Evolutionary conservation across 2,329 filamentous ascomycete species (phyloP).

Genomic region (Cladophialophora yegresii): DNA sequence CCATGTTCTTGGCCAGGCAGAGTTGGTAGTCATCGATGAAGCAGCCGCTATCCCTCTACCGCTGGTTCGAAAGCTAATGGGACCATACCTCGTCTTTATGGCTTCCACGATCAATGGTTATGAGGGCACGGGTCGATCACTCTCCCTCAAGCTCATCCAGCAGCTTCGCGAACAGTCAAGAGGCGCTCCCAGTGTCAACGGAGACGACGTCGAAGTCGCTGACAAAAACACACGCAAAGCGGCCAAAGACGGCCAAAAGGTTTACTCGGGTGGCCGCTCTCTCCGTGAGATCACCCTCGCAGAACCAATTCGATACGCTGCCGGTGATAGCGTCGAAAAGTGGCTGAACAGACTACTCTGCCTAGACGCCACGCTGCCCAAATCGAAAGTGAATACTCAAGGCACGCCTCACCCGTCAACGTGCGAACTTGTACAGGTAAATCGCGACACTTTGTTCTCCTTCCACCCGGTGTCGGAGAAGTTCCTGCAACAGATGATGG

Average conservation of each 20-base stretch:
- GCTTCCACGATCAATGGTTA: conserved; percentile 99
- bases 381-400: conserved; percentile 68
- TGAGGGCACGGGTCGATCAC: conserved; percentile 90
- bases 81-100: conserved; percentile 98
- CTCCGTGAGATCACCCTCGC: conserved; percentile 88
- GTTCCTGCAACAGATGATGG: conserved; percentile 97
- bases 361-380: conserved; percentile 85
- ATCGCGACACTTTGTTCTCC: conserved; percentile 95
- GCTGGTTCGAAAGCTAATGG: conserved; percentile 89
- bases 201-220: conserved; percentile 66
- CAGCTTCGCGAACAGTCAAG: conserved; percentile 92
- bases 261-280: conserved; percentile 68
- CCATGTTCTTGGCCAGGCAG: conserved; percentile 91
- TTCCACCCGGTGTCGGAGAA: conserved; percentile 97
- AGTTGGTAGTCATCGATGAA: conserved; percentile 94
- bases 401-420: conserved; percentile 88
- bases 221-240: conserved; percentile 78
- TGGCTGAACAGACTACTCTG: conserved; percentile 96
- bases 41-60: conserved; percentile 94
- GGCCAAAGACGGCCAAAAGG: conserved; percentile 63
- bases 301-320: conserved; percentile 91
- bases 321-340: conserved; percentile 87
- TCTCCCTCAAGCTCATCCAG: conserved; percentile 95
- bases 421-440: conserved; percentile 90
- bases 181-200: conserved; percentile 58